Evolutionary conservation across 1,284 basidiomycete genomes (phyloP), one percentile per base, ranked within the genome.

Genomic region (Rhodotorula sp.): DNA sequence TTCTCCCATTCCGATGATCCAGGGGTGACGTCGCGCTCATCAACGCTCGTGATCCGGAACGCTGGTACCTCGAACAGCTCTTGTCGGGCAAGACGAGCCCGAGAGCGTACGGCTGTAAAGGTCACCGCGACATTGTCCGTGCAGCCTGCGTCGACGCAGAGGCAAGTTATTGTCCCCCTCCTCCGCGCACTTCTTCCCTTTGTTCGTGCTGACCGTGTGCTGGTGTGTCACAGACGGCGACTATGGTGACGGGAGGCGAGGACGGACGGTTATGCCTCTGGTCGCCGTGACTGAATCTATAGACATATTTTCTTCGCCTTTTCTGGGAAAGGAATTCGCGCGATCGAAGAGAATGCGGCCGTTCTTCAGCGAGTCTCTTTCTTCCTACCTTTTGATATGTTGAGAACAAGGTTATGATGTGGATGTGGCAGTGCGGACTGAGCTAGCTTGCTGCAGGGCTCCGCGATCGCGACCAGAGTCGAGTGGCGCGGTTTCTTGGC

Each of bases 61-160:
- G 58, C 19, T 78, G 77, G 77, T 64, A 67, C 21, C 66, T 78
- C 50, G 76, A 77, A 60, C 77, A 76, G 38, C 5, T 38, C 0
- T n/a, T 58, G 3, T 49, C 56, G 31, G 47, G 31, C 56, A 50
- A 50, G 63, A 58, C 56, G 55, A 58, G 62, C 55, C 62, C 23
- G 45, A 56, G 47, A 12, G 28, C 26, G 26, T 38, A 55, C 43
- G 62, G 62, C 54, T 56, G 54, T 45, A 56, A 56, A 23, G 77
- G 75, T 1, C 77, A 77, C 57, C 64, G 72, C 34, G 77, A 77
- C 68, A 77, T 77, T 28, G 75, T 77, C 19, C 68, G 77, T 8
- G 68, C 73, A 48, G 69, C 72, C 21, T 50, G 70, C 26, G 47
- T 77, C n/a, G 71, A 77, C 31, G 55, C 69, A 10, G 43, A 66